Evolutionary conservation across 495 filamentous ascomycete genomes (phyloP), one percentile per base, ranked within the genome.

Genomic region (Penicillium ucsense): DNA sequence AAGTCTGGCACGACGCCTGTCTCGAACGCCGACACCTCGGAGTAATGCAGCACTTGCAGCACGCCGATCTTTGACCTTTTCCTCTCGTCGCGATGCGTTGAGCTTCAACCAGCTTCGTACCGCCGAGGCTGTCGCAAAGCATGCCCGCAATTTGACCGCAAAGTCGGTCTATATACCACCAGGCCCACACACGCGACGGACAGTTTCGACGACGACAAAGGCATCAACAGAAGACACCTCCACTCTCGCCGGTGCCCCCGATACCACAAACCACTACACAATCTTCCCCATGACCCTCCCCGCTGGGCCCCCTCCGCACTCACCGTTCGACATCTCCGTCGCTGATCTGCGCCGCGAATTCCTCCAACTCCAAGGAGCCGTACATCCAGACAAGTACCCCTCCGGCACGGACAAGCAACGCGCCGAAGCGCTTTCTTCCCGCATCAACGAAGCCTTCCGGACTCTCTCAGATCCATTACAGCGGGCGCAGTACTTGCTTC

Each of bases 391-490:
- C 67, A 80, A 84, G 34, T 84, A 85, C 63, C 65, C 74, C 2
- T 38, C 55, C n/a, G 63, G 68, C 33, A 52, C 71, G 27, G 56
- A 69, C 40, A 85, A 84, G 68, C 62, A 70, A 39, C 76, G 71
- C 28, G 88, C 85, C 27, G 84, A 89, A 64, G 81, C 76, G 1
- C 72, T 82, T 4, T 90, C 85, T 3, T 79, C 88, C 6, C 75
- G 76, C 12, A 86, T 97, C 63, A 95, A 95, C 71, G 78, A 86
- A 41, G 92, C 92, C 0, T 96, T 94, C 75, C 81, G 78, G 50
- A 94, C 88, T 6, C 78, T 98, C 1, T 66, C 75, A 20, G 73
- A 81, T 47, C 89, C 92, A 31, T 73, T 98, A 3, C 66, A 73
- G 30, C 77, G 92, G 6, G 88, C 90, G 40, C 88, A 95, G 58